Base-by-base conservation (phyloP, 1,284 basidiomycete genomes). In the Microbotryum silenes-acaulis region DNA sequence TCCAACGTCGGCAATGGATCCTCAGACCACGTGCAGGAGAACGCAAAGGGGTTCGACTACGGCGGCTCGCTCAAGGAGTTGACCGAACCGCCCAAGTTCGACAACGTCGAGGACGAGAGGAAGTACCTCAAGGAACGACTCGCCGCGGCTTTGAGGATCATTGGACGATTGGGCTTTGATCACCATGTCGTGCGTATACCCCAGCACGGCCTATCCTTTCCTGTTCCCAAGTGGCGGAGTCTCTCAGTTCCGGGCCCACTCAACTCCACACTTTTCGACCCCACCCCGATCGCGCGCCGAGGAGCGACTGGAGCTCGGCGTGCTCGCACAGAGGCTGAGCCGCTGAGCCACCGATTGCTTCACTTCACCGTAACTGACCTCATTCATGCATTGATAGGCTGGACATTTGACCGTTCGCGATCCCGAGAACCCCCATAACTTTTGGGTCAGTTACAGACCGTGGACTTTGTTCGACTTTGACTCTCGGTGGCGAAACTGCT, bases 331-430 rank as follows among this genome's bases (percentile, higher is more conserved):
- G 20, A 21, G 48, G 21, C 27, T 4, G 1, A 31, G 31, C 31
- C 31, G 31, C 31, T 27, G 21, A 27, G 31, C 48, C 48, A 50
- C n/a, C 20, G 16, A 16, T 23, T 8, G 20, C 20, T 14, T 27
- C 48, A n/a, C 37, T 9, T 14, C 1, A 16, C 23, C 31, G 45
- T 29, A 21, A 50, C n/a, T 27, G 16, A 44, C 29, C 10, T 6
- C 54, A 20, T 14, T 27, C 16, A n/a, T 46, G 7, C 12, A 27
- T 31, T 21, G 4, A 8, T 42, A 64, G 60, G 65, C 64, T 31
- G 67, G 59, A 21, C 68, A 64, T 51, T 85, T 86, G 64, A 86
- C 84, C 23, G 81, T 84, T 53, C 78, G 83, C 71, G 82, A 83
- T 67, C 77, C 79, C 7, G 77, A 82, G 65, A 76, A 77, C 52